Evolutionary conservation across 257 asterid species (phyloP), one percentile per base, ranked within the genome.

Genomic region (Gentiana macrophylla): DNA sequence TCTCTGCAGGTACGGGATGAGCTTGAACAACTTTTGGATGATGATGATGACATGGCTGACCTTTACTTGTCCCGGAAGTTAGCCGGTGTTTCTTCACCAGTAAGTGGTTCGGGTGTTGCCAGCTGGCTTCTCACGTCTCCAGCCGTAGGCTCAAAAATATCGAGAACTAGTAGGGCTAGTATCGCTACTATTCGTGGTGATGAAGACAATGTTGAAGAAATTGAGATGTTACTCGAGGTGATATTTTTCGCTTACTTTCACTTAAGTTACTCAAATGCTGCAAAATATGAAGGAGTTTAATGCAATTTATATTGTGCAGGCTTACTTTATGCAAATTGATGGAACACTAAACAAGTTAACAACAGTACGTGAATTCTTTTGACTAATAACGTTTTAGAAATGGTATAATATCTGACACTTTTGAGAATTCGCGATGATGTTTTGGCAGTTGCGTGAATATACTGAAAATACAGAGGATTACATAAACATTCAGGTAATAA

Each of bases 41-140:
- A 91, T 33, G 98, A 91, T 55, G 98, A 87, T 65, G 98, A 91
- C 55, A 91, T 91, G 98, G 92, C 95, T 0, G 96, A 91, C 70
- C 94, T 91, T 53, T 91, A 91, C 78, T 74, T 91, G 72, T 80
- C 98, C 3, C 77, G 98, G 64, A 91, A 91, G 72, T 60, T 78
- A 57, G 84, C 78, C 5, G 78, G 89, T 51, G 67, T 83, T 61
- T 79, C 73, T 62, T 72, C 96, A 37, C 95, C 96, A 50, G 72
- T 76, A 59, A 88, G 97, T 71, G 91, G 76, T 56, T 84, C 95
- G 8, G 95, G 86, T 64, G 95, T 81, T 46, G 86, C 80, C 41
- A 70, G 80, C 62, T 90, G 84, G 87, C 74, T 72, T 80, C 72
- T 73, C 48, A 79, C 81, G 12, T 84, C 98, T 4, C 98, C 98